A percentile compares a stretch with the other conserved stretches of the same genome.
These are phyloP conservation scores for Codiaeum variegatum DNA, from an alignment of 441 rosid genomes.

Conservation along the genomic window DNA sequence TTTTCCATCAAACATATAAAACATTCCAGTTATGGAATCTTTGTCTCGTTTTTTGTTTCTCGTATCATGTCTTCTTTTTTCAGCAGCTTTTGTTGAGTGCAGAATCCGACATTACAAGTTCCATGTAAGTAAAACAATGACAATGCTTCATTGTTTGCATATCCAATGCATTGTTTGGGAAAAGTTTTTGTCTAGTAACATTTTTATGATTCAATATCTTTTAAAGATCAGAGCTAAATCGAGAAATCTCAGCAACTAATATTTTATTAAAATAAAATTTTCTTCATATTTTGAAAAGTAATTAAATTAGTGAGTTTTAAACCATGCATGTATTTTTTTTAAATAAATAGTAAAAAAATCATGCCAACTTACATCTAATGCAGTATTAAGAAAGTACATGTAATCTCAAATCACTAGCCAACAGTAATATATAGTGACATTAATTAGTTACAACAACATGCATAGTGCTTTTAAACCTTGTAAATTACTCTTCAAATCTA, in stretches of 20 bases:
- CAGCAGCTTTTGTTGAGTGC: slow-evolving; percentile 51
- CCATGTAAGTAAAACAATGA: too few relatives aligned
- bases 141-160: too few relatives aligned
- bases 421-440: neutral
- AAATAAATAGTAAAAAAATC: neutral
- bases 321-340: neutral
- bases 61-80: slow-evolving; percentile 45
- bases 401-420: neutral
- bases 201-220: too few relatives aligned
- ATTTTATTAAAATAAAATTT: too few relatives aligned
- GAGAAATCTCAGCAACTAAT: too few relatives aligned
- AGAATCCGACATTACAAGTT: slow-evolving; percentile 70
- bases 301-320: too few relatives aligned
- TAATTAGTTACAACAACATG: neutral
- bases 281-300: too few relatives aligned
- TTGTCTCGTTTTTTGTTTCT: slow-evolving; percentile 43
- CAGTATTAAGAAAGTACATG: neutral
- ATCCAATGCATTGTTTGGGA: too few relatives aligned
- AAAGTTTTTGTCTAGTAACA: too few relatives aligned
- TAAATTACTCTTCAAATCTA: neutral
- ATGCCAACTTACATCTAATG: neutral
- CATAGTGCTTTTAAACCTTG: neutral
- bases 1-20: neutral
- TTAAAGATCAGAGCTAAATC: too few relatives aligned
- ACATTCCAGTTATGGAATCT: slow-evolving; percentile 26